Evolutionary conservation across 2,329 filamentous ascomycete genomes (phyloP).

Genomic region (Hypoxylon sp.): DNA sequence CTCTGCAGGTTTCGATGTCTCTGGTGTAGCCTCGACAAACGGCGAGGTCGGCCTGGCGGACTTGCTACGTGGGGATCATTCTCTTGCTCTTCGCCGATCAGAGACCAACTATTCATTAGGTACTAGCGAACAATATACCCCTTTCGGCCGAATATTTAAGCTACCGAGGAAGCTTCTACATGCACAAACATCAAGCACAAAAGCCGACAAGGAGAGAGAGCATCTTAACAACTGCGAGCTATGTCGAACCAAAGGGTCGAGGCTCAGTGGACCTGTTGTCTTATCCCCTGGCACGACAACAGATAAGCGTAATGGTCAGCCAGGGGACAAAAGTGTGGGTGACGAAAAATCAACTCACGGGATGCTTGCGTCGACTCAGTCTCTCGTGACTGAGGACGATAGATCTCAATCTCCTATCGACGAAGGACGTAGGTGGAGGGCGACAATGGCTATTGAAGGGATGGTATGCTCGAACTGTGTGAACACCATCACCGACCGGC

Average conservation of each 20-base stretch:
- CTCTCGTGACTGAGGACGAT: slow-evolving; percentile 29
- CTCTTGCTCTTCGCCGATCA: slow-evolving; percentile 32
- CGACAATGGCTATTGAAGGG: slow-evolving; percentile 71
- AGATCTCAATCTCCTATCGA: slow-evolving; percentile 5
- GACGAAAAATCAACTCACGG: slow-evolving; percentile 61
- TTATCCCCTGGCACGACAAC: slow-evolving; percentile 15
- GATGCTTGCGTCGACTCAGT: slow-evolving; percentile 49
- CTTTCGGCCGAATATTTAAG: slow-evolving; percentile 51
- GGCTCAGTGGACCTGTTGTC: slow-evolving; percentile 11
- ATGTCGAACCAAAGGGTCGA: slow-evolving; percentile 53
- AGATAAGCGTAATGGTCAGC: slow-evolving; percentile 19
- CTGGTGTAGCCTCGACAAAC: slow-evolving; percentile 60
- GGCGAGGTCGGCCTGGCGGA: slow-evolving; percentile 49
- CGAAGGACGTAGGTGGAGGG: slow-evolving; percentile 50
- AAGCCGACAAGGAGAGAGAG: slow-evolving; percentile 49
- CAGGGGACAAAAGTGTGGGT: slow-evolving; percentile 50
- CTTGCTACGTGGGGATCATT: slow-evolving; percentile 39
- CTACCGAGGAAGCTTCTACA: slow-evolving; percentile 44
- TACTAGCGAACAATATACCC: slow-evolving; percentile 32
- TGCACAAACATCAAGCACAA: slow-evolving; percentile 34
- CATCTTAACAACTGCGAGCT: slow-evolving; percentile 63
- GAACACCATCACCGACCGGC: slow-evolving; percentile 72
- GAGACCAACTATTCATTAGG: slow-evolving; percentile 27
- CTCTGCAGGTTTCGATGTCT: slow-evolving; percentile 72
- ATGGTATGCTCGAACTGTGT: slow-evolving; percentile 82